Evolutionary conservation across 257 asterid genomes (phyloP), one percentile per base, ranked within the genome.

Genomic region (Penstemon eatonii): DNA sequence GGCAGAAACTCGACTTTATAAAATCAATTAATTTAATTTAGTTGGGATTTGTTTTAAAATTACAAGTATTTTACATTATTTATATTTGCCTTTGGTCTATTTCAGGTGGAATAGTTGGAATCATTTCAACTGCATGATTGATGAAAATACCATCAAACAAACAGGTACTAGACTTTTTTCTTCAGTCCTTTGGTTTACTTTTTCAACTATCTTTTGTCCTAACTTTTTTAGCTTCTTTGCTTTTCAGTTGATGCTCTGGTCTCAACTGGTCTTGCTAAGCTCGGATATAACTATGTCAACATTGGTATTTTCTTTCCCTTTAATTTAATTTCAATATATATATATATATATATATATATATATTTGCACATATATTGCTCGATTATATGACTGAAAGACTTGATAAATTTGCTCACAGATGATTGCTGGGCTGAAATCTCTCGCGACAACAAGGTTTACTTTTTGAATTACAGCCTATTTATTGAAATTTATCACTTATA

Each of bases 31-130:
- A 25, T 49, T n/a, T 49, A 10, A 38, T n/a, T 11, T n/a, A 45
- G 50, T 3, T 40, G 4, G 9, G 19, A 65, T 4, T 43, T 41
- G 33, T 4, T 45, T 39, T 12, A 10, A 12, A 25, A 25, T 25
- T 25, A 25, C 33, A 25, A 25, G 33, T 25, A 25, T 25, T 25
- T 25, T 25, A 25, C 33, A 25, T 25, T 25, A 25, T 25, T 37
- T 12, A 0, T 42, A 18, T 39, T 19, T 25, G 33, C 43, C 12
- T 54, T 58, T 42, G 10, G 33, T 69, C 18, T 46, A 4, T 66
- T 71, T 43, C 73, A 89, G 98, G 78, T 92, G 98, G 98, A 92
- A 86, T 77, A 92, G 96, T 71, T 92, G 98, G 98, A 92, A 92
- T 63, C 95, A 90, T 73, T 90, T 92, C 70, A 65, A 41, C 41